phyloP scores from a whole-genome alignment of 306 rosid genomes.

The Parietaria judaica region DNA sequence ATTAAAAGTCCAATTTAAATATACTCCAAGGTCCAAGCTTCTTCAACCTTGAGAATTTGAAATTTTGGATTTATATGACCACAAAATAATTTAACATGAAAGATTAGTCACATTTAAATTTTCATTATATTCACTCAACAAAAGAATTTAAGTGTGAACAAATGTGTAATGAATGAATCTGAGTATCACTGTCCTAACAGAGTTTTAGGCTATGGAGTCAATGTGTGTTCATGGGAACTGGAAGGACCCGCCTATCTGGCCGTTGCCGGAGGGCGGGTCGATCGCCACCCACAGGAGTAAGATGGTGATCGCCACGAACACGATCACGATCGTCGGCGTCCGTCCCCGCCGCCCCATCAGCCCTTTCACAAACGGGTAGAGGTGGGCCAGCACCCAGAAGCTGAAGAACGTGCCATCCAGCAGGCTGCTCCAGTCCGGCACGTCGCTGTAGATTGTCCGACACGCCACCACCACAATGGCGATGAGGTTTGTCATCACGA shows the following conservation, averaged over 20 bases:
- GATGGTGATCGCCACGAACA: conserved; percentile 61
- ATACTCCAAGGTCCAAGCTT: too few species aligned
- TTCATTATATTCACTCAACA: too few species aligned
- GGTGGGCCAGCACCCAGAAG: conserved; percentile 70
- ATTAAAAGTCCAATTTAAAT: too few species aligned
- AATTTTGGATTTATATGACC: too few species aligned
- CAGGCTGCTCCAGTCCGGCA: conserved; percentile 48
- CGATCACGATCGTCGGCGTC: conserved; percentile 61
- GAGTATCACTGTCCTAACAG: too few species aligned
- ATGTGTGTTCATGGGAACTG: conserved; percentile 24
- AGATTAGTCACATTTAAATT: too few species aligned
- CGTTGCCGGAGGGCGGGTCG: conserved; percentile 44
- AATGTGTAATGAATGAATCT: too few species aligned
- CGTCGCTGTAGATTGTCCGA: conserved; percentile 45
- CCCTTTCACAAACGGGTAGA: conserved; percentile 74
- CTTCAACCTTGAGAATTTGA: too few species aligned
- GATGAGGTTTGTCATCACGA: conserved; percentile 59
- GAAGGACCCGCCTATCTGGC: conserved; percentile 60
- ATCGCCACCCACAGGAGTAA: conserved; percentile 82
- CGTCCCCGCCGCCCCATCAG: conserved; percentile 67
- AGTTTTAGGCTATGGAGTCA: too few species aligned
- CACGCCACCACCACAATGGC: conserved; percentile 45
- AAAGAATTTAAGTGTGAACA: too few species aligned
- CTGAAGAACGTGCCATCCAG: conserved; percentile 70
- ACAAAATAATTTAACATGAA: too few species aligned